Evolutionary conservation across 164 flowering plant genomes (phyloP), one percentile per base, ranked within the genome.

Genomic region (Paratinospora sagittata): DNA sequence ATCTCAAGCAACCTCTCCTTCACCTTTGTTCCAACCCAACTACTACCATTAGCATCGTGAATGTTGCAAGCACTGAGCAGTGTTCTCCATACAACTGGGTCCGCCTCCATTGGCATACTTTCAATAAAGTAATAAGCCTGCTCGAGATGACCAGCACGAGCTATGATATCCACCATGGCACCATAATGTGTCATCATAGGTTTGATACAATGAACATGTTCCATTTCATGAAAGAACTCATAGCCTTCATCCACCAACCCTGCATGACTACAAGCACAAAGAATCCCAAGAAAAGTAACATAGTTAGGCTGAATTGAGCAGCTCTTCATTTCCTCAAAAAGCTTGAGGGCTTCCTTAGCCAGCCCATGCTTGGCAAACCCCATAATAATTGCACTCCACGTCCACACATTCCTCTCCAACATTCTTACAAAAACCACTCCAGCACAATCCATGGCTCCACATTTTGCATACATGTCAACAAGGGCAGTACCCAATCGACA

Each of bases 321-420:
- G n/a, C n/a, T n/a, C n/a, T n/a, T n/a, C n/a, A n/a, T n/a, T n/a
- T n/a, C n/a, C n/a, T n/a, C n/a, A n/a, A n/a, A n/a, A n/a, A n/a
- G n/a, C n/a, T n/a, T n/a, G n/a, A n/a, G n/a, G n/a, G n/a, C n/a
- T n/a, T n/a, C n/a, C n/a, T n/a, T n/a, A n/a, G n/a, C n/a, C n/a
- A 72, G 78, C 8, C 95, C 92, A 77, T 90, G 88, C 36, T 88
- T 90, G 16, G 95, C 90, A 36, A 86, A 79, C 67, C 95, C 95
- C 30, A 80, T 66, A 57, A 90, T 85, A 87, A 90, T 88, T 1
- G 92, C 89, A 79, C 87, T 90, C 90, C 92, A 90, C 3, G 90
- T 87, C 92, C 92, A 85, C 2, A 88, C 89, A 78, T 84, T 90
- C 72, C 78, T 76, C 67, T 75, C 78, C 6, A n/a, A 67, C 85